Base-by-base conservation (phyloP, 139 green algal genomes). In the Ettlia oleoabundans region DNA sequence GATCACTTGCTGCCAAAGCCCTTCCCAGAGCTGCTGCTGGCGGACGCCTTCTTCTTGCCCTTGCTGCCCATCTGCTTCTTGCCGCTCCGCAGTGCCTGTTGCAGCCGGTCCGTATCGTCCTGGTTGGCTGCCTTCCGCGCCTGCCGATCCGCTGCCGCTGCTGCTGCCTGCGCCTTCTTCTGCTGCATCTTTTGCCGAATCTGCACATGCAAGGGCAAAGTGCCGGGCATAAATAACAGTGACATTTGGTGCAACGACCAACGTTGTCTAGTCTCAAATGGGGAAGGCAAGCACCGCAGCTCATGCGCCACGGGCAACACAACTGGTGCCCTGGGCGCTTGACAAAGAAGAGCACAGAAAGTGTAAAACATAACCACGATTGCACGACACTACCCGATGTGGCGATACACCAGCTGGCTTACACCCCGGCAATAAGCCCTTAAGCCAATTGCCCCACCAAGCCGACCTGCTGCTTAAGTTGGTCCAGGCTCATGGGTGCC, bases 101-200 rank as follows among this genome's bases (percentile, higher is more conserved):
- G 53, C 52, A 80, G 32, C 24, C 35, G 52, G 53, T 80, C 73
- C 0, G 73, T 80, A 5, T 80, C 42, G 30, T 77, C 70, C 3
- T 3, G 9, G 43, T 26, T 18, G 1, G 42, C 70, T 5, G n/a
- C 43, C 43, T 22, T 38, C 37, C 70, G 70, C 4, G 70, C 70
- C 37, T 47, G 40, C 26, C 68, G 37, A 30, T 33, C 28, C 33
- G 6, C 66, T 74, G 38, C 66, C 38, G 28, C 52, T 4, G 53
- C 73, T 7, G 73, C 73, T 35, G 32, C 21, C 32, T 58, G 32
- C 5, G 73, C 73, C 26, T 55, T 53, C 53, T 80, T 80, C 19
- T 8, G 24, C 37, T 52, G 37, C 73, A 80, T 42, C 73, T 80
- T 80, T 13, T 80, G 35, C 38, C 68, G 73, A n/a, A 80, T 80